These are phyloP conservation scores for Mortierella sp. DNA, from an alignment of 371 early-diverging fungal species.

Conservation along the genomic window DNA sequence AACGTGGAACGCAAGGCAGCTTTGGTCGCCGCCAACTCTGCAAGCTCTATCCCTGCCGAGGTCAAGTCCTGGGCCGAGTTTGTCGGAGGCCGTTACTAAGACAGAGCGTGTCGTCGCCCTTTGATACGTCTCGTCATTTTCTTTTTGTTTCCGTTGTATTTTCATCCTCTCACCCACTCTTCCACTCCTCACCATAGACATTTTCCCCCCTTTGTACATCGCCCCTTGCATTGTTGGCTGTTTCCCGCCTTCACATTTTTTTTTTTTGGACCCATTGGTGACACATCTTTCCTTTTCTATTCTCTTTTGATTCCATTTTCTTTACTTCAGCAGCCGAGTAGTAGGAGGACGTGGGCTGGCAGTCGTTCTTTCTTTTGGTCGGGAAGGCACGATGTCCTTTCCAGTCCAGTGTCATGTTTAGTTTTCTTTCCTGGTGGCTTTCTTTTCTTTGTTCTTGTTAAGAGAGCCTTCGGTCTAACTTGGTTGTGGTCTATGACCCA, in stretches of 20 bases:
- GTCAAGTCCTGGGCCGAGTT: constrained; percentile 76
- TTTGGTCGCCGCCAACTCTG: constrained; percentile 31
- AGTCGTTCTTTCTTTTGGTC: constrained; percentile 44
- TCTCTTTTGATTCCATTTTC: not conserved
- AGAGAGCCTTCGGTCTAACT: not conserved
- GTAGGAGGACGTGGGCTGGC: not conserved
- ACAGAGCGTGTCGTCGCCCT: not conserved
- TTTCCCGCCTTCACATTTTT: constrained; percentile 9
- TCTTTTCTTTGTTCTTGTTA: not conserved
- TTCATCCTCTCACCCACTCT: not conserved
- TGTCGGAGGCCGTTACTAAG: constrained; percentile 62
- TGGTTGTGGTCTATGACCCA: not conserved
- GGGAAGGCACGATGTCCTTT: constrained; percentile 15
- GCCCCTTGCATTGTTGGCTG: constrained; percentile 6
- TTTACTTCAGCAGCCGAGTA: not conserved
- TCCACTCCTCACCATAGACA: not conserved
- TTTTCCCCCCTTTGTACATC: not conserved
- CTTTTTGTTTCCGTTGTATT: not conserved
- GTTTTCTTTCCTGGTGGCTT: not conserved
- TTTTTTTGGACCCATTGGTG: constrained; percentile 11
- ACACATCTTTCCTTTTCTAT: not conserved
- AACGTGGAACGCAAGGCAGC: constrained; percentile 58
- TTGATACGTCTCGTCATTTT: not conserved
- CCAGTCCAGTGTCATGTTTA: not conserved
- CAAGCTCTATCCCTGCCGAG: constrained; percentile 64